Percentiles rank a stretch among this genome's conserved stretches.
These are phyloP conservation scores for Amborella trichopoda DNA, from an alignment of 164 flowering plant genomes.

Conservation along the genomic window DNA sequence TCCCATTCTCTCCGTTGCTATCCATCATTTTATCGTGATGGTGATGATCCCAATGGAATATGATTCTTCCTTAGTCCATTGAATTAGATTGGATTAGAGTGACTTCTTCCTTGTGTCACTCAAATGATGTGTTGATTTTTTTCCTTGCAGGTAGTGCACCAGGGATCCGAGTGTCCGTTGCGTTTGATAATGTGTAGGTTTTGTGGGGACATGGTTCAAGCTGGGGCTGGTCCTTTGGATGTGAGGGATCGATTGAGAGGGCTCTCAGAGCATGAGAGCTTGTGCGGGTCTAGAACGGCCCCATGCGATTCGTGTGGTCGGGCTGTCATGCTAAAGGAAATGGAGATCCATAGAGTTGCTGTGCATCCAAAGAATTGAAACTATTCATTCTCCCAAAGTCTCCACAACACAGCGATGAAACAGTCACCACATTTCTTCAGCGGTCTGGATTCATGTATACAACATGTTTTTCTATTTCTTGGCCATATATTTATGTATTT, in stretches of 20 bases:
- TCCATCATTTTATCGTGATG: too few relatives aligned
- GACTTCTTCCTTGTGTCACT: too few relatives aligned
- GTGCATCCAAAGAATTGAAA: slow-evolving; percentile 57
- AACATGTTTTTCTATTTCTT: too few relatives aligned
- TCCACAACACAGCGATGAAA: too few relatives aligned
- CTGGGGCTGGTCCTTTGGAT: slow-evolving; percentile 56
- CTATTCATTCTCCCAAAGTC: neutral
- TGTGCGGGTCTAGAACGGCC: slow-evolving; percentile 90
- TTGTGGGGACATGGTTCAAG: slow-evolving; percentile 95
- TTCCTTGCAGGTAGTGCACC: slow-evolving; percentile 68
- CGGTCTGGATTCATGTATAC: too few relatives aligned
- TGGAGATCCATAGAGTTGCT: slow-evolving; percentile 89
- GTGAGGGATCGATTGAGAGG: slow-evolving; percentile 73
- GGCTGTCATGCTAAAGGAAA: slow-evolving; percentile 91
- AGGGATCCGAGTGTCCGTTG: slow-evolving; percentile 57
- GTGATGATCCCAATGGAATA: too few relatives aligned
- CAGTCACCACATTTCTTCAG: too few relatives aligned
- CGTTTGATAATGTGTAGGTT: slow-evolving; percentile 75
- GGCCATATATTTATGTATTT: too few relatives aligned
- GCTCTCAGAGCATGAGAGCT: slow-evolving; percentile 78
- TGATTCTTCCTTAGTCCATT: too few relatives aligned
- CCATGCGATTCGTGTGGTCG: slow-evolving; percentile 97
- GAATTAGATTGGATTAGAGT: too few relatives aligned
- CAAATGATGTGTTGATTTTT: too few relatives aligned
- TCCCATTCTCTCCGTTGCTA: too few relatives aligned